These are phyloP conservation scores for Hypoxylon sp. DNA, from an alignment of 2,329 filamentous ascomycete genomes.

Conservation along the genomic window DNA sequence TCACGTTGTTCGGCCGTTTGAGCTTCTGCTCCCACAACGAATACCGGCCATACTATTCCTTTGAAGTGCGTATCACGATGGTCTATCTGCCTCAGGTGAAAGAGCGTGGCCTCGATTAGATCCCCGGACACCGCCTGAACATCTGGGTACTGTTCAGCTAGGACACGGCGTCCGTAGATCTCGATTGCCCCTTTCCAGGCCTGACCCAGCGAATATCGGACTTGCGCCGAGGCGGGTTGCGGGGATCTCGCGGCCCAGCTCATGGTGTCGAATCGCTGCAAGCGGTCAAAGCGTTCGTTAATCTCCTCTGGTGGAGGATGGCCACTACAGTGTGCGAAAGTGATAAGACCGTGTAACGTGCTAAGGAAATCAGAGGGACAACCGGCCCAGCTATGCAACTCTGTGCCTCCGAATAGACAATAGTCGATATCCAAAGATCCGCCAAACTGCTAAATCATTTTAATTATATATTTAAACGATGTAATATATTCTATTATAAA, in stretches of 20 bases:
- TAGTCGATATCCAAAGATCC: no score
- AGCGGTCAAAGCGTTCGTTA: not conserved
- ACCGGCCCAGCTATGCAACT: slow-evolving; percentile 9
- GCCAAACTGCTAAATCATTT: no score
- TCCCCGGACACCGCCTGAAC: slow-evolving; percentile 7
- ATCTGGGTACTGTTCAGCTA: slow-evolving; percentile 4
- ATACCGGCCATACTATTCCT: slow-evolving; percentile 17
- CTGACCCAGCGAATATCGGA: slow-evolving; percentile 10
- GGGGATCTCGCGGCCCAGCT: slow-evolving; percentile 8
- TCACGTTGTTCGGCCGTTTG: not conserved
- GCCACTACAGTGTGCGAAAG: not conserved
- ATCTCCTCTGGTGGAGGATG: slow-evolving; percentile 3
- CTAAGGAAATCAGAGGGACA: not conserved
- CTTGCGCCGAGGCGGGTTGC: not conserved
- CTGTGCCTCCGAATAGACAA: not conserved
- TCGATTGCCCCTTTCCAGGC: slow-evolving; percentile 23
- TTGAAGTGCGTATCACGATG: slow-evolving; percentile 24
- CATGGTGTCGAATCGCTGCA: slow-evolving; percentile 13
- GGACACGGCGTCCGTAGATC: slow-evolving; percentile 18
- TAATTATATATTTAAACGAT: no score
- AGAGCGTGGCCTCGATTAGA: slow-evolving; percentile 10
- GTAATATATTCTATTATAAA: no score
- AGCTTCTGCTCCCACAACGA: slow-evolving; percentile 14
- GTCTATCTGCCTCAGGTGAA: slow-evolving; percentile 8
- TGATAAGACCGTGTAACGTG: not conserved